Base-by-base conservation (phyloP, 2,329 filamentous ascomycete genomes). In the Pseudonectria buxi region DNA sequence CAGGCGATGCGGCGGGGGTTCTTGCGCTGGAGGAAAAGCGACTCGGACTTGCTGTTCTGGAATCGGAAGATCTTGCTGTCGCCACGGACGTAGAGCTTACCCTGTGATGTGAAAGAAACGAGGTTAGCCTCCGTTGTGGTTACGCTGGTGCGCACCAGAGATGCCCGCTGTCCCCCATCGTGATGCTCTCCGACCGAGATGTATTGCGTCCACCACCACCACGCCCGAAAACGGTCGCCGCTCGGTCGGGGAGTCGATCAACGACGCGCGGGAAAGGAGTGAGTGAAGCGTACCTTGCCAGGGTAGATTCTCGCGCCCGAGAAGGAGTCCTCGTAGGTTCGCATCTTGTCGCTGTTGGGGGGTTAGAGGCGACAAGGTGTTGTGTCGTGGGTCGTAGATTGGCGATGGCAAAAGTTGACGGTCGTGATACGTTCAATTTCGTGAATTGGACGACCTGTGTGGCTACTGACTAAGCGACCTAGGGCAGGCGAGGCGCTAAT, bases 21-120 rank as follows among this genome's bases (percentile, higher is more conserved):
- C 87, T 98, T 98, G 80, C 92, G 90, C 81, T 98, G 92, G 59
- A 96, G 86, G 83, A 98, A 98, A 57, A 98, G 86, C 56, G 88
- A 95, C 77, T 98, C 92, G 73, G 87, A 90, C 78, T 98, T 98
- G 78, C 92, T 88, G 75, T 94, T 95, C 75, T 95, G 88, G 86
- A 98, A 98, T 68, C 92, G 89, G 86, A 98, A 98, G 79, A 96
- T 82, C 81, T 96, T 98, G 88, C 86, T 94, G 81, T 98, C 92
- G 67, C 90, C 89, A 72, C 92, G 88, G 80, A 98, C 77, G 78
- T 90, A 98, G 76, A 98, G 85, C 80, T 96, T 96, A 78, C 92
- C 92, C 92, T 96, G 67, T 64, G 43, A 47, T 40, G 27, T 61
- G 34, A 39, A 47, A 33, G 33, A 44, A 33, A 42, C 18, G 9